Conservation (phyloP, 2,329 filamentous ascomycete genomes). For the Cordyceps javanica region DNA sequence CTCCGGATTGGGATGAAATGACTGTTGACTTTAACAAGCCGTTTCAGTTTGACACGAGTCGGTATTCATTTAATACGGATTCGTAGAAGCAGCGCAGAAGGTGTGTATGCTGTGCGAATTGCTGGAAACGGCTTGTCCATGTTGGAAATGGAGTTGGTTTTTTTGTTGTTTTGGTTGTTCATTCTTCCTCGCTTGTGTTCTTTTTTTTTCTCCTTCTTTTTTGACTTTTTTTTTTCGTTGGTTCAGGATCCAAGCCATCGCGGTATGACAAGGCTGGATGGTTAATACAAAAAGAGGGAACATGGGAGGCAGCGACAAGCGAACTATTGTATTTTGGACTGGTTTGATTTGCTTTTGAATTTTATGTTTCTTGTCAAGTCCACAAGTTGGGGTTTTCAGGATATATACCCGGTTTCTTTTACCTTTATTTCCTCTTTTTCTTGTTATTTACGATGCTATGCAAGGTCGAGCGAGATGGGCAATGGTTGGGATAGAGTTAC, state of each 20-base stretch:
- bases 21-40: constrained; percentile 45
- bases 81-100: background rate
- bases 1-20: constrained; percentile 44
- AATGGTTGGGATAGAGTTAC: background rate
- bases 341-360: constrained; percentile 9
- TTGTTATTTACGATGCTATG: constrained; percentile 1
- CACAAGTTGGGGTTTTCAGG: constrained; percentile 14
- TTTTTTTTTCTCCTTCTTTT: constrained; percentile 4
- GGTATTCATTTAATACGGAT: constrained; percentile 27
- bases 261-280: background rate
- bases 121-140: background rate
- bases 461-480: background rate
- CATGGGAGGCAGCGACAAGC: constrained; percentile 9
- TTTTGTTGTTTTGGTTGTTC: background rate
- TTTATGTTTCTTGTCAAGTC: background rate
- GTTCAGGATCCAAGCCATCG: background rate
- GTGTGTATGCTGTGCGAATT: background rate
- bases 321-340: constrained; percentile 4
- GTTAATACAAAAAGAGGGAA: constrained; percentile 5
- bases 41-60: constrained; percentile 43
- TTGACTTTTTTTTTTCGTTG: constrained; percentile 9
- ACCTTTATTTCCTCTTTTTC: too few species aligned
- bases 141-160: background rate
- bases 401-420: constrained; percentile 14
- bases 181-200: too few species aligned